Evolutionary conservation across 345 rosid genomes (phyloP).

Genomic region (Salix brachista): DNA sequence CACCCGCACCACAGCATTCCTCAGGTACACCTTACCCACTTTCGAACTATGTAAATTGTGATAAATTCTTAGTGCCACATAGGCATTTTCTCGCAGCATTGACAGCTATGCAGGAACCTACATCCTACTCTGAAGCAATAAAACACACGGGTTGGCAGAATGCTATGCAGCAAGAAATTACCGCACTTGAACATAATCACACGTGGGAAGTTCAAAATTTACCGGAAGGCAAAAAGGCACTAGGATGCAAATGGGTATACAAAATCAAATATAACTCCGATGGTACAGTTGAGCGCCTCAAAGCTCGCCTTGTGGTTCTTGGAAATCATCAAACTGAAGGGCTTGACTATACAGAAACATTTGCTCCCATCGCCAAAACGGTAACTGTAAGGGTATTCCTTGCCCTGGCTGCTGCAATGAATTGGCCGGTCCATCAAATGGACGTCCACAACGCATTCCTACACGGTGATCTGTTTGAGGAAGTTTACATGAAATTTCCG

Average conservation of each 20-base stretch:
- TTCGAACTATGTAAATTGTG: not conserved
- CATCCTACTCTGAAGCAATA: not conserved
- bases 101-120: not conserved
- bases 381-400: too few species aligned
- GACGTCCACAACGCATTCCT: too few species aligned
- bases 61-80: not conserved
- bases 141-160: not conserved
- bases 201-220: not conserved
- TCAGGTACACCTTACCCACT: not conserved
- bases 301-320: too few species aligned
- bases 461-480: too few species aligned
- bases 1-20: not conserved
- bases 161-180: not conserved
- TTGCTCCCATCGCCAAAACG: too few species aligned
- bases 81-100: not conserved
- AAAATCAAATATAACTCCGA: not conserved
- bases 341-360: too few species aligned
- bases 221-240: not conserved
- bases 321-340: too few species aligned
- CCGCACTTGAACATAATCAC: not conserved
- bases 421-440: too few species aligned
- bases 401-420: too few species aligned
- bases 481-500: too few species aligned
- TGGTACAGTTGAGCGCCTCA: not conserved
- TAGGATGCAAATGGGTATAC: not conserved